Evolutionary conservation across 2,329 filamentous ascomycete species (phyloP), one percentile per base, ranked within the genome.

Genomic region (Neoscytalidium dimidiatum): DNA sequence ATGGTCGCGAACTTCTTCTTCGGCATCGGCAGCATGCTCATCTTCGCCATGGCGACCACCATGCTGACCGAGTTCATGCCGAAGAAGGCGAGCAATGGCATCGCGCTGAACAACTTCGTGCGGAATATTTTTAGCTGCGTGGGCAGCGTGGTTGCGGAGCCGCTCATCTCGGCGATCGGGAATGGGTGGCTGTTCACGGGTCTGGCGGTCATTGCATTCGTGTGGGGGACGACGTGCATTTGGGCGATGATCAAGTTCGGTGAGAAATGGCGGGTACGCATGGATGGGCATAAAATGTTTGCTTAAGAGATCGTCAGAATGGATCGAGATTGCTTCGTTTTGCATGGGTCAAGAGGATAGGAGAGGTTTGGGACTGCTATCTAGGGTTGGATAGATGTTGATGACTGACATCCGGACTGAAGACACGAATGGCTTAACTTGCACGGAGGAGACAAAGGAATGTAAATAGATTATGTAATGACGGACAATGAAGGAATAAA

Each of bases 191-290:
- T 79, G 23, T 77, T 73, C 69, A 78, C 77, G 1, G 76, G 78
- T 4, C 51, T 79, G 38, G 77, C 74, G 2, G 81, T 90, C 71
- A 71, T 86, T 0, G 53, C 64, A 26, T 28, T 71, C 2, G 46
- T 67, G 2, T 84, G 83, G 67, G 85, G 87, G 3, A 84, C 83
- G 48, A 70, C 76, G 1, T 81, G 86, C 9, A 85, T 93, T 38
- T 87, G 83, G 78, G 73, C 84, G 0, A 83, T 93, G 78, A 82
- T 82, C 71, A 83, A 78, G 68, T 88, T 84, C 68, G 87, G 87
- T 0, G 79, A 83, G 17, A 80, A 78, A 69, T 92, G 90, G 90
- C 84, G 90, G 44, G 49, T 43, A 44, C 26, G 41, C 3, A 68
- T 68, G 67, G 58, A 66, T 48, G 46, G 46, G 63, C 63, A 65